A percentile compares a stretch with the other conserved stretches of the same genome.
Conservation (phyloP, 176 grass and related monocot species). For the Tillandsia leiboldiana region DNA sequence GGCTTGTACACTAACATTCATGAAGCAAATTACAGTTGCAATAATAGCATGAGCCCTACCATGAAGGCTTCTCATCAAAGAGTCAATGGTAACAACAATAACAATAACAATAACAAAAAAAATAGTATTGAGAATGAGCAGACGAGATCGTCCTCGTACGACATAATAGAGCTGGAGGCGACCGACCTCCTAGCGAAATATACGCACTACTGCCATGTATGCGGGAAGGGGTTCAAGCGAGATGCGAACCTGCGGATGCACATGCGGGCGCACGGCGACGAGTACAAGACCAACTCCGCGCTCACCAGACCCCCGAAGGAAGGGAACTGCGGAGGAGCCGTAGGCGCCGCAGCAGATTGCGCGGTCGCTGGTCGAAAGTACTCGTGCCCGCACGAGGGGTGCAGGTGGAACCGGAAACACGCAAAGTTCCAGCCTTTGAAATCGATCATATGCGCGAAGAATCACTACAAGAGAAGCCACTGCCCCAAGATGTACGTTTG, state of each 20-base stretch:
- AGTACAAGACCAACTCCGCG: slow-evolving; percentile 84
- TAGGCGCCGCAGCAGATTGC: neutral
- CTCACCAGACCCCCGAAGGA: slow-evolving; percentile 43
- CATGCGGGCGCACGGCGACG: slow-evolving; percentile 95
- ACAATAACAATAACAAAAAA: neutral
- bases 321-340: neutral
- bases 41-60: neutral
- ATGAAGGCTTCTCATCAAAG: neutral
- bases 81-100: neutral
- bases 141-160: neutral
- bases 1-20: neutral
- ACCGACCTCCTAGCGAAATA: slow-evolving; percentile 76
- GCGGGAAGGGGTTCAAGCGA: slow-evolving; percentile 97
- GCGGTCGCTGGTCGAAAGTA: slow-evolving; percentile 19
- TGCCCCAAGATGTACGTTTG: slow-evolving; percentile 97
- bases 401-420: slow-evolving; percentile 76
- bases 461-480: slow-evolving; percentile 96
- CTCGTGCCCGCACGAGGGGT: slow-evolving; percentile 87
- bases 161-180: slow-evolving; percentile 76
- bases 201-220: slow-evolving; percentile 88
- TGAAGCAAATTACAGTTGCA: neutral
- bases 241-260: slow-evolving; percentile 98
- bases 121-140: neutral
- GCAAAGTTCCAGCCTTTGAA: slow-evolving; percentile 92
- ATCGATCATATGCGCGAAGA: slow-evolving; percentile 74